These are phyloP conservation scores for Pseudohyphozyma bogoriensis DNA, from an alignment of 768 basidiomycete species.

Conservation along the genomic window DNA sequence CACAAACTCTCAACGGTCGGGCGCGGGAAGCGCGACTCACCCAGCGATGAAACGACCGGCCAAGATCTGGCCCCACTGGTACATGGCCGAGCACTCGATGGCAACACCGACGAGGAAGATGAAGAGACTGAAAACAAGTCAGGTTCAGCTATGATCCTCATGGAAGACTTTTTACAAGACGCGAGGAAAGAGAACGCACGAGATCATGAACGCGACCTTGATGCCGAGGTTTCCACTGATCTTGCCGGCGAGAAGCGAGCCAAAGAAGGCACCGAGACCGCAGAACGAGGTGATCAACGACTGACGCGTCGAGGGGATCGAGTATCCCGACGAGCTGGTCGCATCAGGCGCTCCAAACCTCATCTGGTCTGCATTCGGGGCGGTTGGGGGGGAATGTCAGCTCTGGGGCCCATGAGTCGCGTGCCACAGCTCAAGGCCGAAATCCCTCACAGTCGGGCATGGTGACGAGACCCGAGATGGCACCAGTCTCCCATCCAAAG, in stretches of 20 bases:
- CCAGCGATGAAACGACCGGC: conserved; percentile 6
- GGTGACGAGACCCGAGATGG: conserved; percentile 18
- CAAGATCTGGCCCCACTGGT: conserved; percentile 16
- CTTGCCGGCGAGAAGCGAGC: conserved; percentile 13
- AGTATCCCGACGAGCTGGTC: conserved; percentile 10
- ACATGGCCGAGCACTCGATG: conserved; percentile 16
- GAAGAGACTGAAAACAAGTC: conserved; percentile 5
- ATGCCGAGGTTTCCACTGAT: conserved; percentile 13
- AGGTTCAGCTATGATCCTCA: too few species aligned
- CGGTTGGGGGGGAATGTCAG: background rate
- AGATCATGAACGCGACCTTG: conserved; percentile 21
- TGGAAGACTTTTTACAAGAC: too few species aligned
- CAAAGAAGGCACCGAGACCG: conserved; percentile 24
- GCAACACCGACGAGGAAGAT: conserved; percentile 25
- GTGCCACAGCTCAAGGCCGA: background rate
- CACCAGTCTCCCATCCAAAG: conserved; percentile 28
- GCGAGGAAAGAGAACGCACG: too few species aligned
- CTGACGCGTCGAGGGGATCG: conserved; percentile 21
- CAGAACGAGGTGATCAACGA: conserved; percentile 27
- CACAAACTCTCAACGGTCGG: background rate
- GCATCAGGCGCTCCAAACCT: conserved; percentile 25
- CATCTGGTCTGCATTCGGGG: background rate
- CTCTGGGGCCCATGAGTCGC: too few species aligned
- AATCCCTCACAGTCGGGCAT: background rate
- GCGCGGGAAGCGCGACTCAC: background rate